Percentiles rank a stretch among this genome's conserved stretches.
Conservation (phyloP, 2,329 filamentous ascomycete genomes). For the Paraphaeosphaeria minitans region DNA sequence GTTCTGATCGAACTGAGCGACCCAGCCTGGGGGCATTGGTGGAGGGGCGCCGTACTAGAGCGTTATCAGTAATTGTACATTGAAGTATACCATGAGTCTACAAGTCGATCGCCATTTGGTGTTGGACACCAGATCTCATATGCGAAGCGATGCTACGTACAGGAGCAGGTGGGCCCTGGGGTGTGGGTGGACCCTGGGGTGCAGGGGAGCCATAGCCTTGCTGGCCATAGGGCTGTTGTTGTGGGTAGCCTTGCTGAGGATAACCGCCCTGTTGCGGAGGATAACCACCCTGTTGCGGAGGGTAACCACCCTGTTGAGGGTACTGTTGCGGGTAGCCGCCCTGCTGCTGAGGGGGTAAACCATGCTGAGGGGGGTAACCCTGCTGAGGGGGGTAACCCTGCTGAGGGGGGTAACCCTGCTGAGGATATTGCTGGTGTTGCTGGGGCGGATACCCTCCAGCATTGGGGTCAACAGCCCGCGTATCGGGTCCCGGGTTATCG, state of each 20-base stretch:
- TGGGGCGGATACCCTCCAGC: constrained; percentile 24
- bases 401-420: constrained; percentile 21
- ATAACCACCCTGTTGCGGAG: constrained; percentile 20
- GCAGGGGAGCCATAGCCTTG: constrained; percentile 25
- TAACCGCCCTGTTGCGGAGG: constrained; percentile 12
- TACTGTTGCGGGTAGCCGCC: constrained; percentile 7
- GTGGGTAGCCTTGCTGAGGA: constrained; percentile 24
- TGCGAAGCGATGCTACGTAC: constrained; percentile 6
- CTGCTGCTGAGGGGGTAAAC: constrained; percentile 19
- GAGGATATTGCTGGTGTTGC: constrained; percentile 15
- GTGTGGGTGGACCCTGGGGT: constrained; percentile 26
- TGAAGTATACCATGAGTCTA: not conserved
- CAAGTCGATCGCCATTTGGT: not conserved
- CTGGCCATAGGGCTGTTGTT: constrained; percentile 25
- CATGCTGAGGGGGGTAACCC: constrained; percentile 20
- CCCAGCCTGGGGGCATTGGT: constrained; percentile 62
- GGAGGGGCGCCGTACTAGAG: constrained; percentile 54
- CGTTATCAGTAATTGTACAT: not conserved
- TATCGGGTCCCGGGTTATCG: constrained; percentile 19
- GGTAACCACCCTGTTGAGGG: constrained; percentile 19
- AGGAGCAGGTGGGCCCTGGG: constrained; percentile 24
- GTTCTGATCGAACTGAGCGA: constrained; percentile 65
- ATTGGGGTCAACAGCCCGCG: constrained; percentile 15
- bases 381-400: constrained; percentile 16
- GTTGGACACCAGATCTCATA: not conserved